Evolutionary conservation across 2,329 filamentous ascomycete species (phyloP), one percentile per base, ranked within the genome.

Genomic region (Talaromyces rugulosus): DNA sequence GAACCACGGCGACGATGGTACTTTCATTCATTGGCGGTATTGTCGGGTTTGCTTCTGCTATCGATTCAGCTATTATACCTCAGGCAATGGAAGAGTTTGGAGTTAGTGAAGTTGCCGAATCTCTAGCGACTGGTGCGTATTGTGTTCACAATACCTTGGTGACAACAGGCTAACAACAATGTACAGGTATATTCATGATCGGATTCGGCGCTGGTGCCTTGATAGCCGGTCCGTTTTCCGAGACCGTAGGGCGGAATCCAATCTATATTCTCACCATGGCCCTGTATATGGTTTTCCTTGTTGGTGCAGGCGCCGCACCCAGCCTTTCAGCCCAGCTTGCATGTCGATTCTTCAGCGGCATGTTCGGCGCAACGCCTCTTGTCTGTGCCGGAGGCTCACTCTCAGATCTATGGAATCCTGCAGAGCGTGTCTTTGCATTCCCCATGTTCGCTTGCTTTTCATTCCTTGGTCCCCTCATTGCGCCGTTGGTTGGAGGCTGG

Each of bases 281-380:
- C 14, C 68, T 78, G 16, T 83, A 79, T 60, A 78, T 83, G 69
- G 71, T 82, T 53, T 84, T 80, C 60, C 74, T 83, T 47, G 76
- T 83, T 67, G 81, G 77, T 0, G 76, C 77, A 0, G 83, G 75
- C 1, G 66, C 83, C n/a, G 70, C 80, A 1, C 78, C 78, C 3
- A 81, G 77, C 27, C 77, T 83, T 59, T 75, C 70, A 0, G 77
- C 78, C 4, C 80, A 83, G 59, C 69, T 83, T 6, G 74, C 75
- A 0, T 83, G 82, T 61, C 77, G 82, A 0, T 82, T 81, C 63
- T 66, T 83, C 4, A 78, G 81, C 5, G 81, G 82, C 1, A 67
- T 81, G 31, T 82, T 80, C 56, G 79, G 69, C 63, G 77, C 71
- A 63, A 82, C 75, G 52, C 81, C 73, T 40, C 71, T 74, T 65